phyloP scores from a whole-genome alignment of 1,284 basidiomycete species.

The Papiliotrema laurentii region DNA sequence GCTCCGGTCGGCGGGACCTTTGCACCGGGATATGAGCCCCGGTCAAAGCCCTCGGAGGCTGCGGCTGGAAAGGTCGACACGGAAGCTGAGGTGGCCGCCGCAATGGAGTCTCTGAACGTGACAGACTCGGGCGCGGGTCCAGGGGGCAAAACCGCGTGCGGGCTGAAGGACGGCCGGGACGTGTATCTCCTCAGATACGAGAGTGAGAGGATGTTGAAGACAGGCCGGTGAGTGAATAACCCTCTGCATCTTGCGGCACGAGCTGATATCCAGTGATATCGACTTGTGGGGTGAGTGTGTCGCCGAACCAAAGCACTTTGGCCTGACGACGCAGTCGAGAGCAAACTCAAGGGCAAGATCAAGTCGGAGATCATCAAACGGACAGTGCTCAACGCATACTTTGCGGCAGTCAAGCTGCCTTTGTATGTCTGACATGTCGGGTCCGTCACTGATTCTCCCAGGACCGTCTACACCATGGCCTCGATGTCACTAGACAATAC shows the following conservation, averaged over 20 bases:
- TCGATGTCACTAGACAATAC: constrained; percentile 47
- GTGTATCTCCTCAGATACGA: constrained; percentile 49
- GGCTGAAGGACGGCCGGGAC: constrained; percentile 46
- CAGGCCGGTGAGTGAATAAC: constrained; percentile 33
- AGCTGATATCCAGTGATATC: constrained; percentile 29
- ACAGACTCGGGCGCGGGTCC: background rate
- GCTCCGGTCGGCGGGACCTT: constrained; percentile 3
- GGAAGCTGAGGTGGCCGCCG: background rate
- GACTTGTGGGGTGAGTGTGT: constrained; percentile 44
- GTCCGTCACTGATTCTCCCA: constrained; percentile 5
- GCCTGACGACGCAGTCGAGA: constrained; percentile 14
- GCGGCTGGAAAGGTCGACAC: background rate
- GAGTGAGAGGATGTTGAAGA: constrained; percentile 47
- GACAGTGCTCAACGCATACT: constrained; percentile 54
- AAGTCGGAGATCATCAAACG: constrained; percentile 54
- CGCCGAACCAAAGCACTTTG: background rate
- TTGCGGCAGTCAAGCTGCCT: constrained; percentile 54
- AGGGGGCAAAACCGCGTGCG: background rate
- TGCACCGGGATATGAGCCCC: constrained; percentile 14
- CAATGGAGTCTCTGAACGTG: too few relatives aligned
- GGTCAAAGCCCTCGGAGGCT: constrained; percentile 3
- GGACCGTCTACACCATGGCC: constrained; percentile 43
- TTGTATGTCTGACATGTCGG: constrained; percentile 39
- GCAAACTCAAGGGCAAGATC: constrained; percentile 46
- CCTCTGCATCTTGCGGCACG: background rate